Evolutionary conservation across 1,284 basidiomycete genomes (phyloP).

Genomic region (Ustilago curta): DNA sequence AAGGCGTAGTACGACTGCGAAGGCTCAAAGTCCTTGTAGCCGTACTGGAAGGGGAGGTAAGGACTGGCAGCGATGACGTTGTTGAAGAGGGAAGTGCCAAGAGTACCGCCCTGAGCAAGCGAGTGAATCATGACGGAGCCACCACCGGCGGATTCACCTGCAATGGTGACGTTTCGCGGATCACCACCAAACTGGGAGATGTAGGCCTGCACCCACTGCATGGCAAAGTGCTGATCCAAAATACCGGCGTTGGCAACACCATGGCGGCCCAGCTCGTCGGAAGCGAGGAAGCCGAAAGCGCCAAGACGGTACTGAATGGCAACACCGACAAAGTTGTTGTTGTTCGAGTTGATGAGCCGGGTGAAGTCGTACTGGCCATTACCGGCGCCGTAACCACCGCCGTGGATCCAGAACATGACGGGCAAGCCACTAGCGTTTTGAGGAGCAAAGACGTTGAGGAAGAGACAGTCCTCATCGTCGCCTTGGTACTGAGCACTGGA

Average conservation of each 20-base stretch:
- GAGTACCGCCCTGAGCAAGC: conserved; percentile 23
- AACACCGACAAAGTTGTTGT: conserved; percentile 66
- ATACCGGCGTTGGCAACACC: conserved; percentile 46
- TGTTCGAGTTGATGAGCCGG: conserved; percentile 42
- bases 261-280: conserved; percentile 28
- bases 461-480: conserved; percentile 45
- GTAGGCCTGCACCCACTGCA: conserved; percentile 52
- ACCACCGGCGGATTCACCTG: conserved; percentile 49
- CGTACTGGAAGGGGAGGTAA: conserved; percentile 32
- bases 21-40: conserved; percentile 32
- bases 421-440: conserved; percentile 33
- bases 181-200: conserved; percentile 56
- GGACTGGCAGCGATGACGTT: conserved; percentile 35
- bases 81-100: conserved; percentile 33
- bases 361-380: conserved; percentile 41
- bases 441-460: conserved; percentile 50
- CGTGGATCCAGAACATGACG: conserved; percentile 43
- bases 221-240: conserved; percentile 49
- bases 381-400: conserved; percentile 41
- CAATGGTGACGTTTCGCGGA: conserved; percentile 44
- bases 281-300: conserved; percentile 54
- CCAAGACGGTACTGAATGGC: conserved; percentile 74
- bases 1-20: conserved; percentile 39
- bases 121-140: conserved; percentile 43
- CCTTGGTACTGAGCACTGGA: conserved; percentile 7